phyloP scores from a whole-genome alignment of 2,329 filamentous ascomycete species.

The Cercospora janseana region DNA sequence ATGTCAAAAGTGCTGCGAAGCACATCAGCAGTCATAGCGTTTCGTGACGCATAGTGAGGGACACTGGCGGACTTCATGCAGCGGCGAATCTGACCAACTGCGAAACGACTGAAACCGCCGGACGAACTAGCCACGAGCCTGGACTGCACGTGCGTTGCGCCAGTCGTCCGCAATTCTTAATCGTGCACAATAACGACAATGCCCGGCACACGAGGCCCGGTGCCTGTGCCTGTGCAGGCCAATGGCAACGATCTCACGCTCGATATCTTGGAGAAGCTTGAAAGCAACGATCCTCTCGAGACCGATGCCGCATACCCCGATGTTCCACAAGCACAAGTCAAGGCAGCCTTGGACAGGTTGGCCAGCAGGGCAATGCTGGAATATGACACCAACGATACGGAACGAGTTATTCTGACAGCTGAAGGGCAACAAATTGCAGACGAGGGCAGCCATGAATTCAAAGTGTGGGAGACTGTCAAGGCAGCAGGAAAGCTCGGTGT shows the following conservation, averaged over 20 bases:
- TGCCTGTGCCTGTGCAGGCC: constrained; percentile 42
- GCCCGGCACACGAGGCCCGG: constrained; percentile 43
- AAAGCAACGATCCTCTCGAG: constrained; percentile 38
- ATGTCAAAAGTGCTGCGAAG: constrained; percentile 5
- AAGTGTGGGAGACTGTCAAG: constrained; percentile 51
- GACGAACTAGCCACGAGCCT: constrained; percentile 33
- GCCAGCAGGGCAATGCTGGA: constrained; percentile 79
- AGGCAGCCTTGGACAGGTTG: constrained; percentile 84
- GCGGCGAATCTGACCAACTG: not conserved
- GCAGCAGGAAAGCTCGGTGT: constrained; percentile 46
- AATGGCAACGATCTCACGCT: constrained; percentile 60
- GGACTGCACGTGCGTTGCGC: not conserved
- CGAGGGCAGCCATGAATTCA: constrained; percentile 52
- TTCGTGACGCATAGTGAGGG: constrained; percentile 3
- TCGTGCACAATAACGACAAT: constrained; percentile 12
- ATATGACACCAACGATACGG: constrained; percentile 78
- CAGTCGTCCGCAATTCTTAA: not conserved
- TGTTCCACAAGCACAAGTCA: constrained; percentile 55
- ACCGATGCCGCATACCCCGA: constrained; percentile 37
- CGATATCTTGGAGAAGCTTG: constrained; percentile 73
- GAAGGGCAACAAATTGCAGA: constrained; percentile 73
- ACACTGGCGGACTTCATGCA: not conserved
- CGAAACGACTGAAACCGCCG: constrained; percentile 35
- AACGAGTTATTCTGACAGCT: constrained; percentile 72
- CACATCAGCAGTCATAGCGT: constrained; percentile 10